Conservation (phyloP, 306 rosid genomes). For the Nissolia schottii region DNA sequence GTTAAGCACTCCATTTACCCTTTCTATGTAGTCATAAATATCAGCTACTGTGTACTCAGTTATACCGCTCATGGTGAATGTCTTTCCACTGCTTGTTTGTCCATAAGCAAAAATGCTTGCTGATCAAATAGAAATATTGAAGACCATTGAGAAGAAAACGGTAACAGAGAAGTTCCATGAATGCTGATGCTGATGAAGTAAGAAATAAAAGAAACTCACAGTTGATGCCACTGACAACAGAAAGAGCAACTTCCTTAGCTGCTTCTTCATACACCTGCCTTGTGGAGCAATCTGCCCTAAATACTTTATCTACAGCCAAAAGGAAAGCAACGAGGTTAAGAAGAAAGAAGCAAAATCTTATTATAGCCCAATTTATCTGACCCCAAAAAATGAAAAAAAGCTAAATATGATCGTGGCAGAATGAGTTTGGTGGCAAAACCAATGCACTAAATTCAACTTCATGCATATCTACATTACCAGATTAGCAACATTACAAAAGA, state of each 20-base stretch:
- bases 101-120: constrained; percentile 99
- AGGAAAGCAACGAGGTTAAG: constrained; percentile 21
- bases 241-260: constrained; percentile 90
- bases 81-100: constrained; percentile 99
- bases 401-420: neutral
- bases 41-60: constrained; percentile 79
- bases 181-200: constrained; percentile 17
- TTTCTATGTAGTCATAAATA: constrained; percentile 61
- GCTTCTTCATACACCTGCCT: constrained; percentile 87
- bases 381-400: too few species aligned
- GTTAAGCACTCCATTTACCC: constrained; percentile 41
- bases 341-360: constrained; percentile 17
- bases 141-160: neutral
- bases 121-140: constrained; percentile 30
- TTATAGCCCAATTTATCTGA: constrained; percentile 1
- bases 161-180: constrained; percentile 1
- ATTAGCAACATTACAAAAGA: constrained; percentile 9
- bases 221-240: constrained; percentile 87
- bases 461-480: constrained; percentile 10
- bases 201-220: constrained; percentile 49
- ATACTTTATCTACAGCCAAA: constrained; percentile 69
- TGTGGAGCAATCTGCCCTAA: constrained; percentile 70
- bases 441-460: constrained; percentile 8
- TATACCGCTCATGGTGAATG: constrained; percentile 90
- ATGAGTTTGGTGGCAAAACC: constrained; percentile 5